Conservation (phyloP, 2,329 filamentous ascomycete genomes). For the Cyanodermella asteris region DNA sequence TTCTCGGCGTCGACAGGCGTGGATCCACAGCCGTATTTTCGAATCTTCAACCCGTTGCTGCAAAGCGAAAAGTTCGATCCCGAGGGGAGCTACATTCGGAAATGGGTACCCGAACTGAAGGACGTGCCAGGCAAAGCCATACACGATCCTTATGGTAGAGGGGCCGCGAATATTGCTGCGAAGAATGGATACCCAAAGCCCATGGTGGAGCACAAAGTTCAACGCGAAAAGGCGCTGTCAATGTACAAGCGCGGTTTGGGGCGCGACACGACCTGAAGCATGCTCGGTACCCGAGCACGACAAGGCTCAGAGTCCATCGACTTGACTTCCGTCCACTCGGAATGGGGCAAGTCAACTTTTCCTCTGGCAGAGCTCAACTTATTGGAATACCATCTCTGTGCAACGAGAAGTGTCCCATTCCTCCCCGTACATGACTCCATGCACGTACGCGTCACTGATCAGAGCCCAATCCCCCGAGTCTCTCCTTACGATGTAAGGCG, state of each 20-base stretch:
- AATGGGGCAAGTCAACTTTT: too few species aligned
- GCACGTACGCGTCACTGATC: too few species aligned
- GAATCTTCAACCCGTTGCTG: slow-evolving; percentile 67
- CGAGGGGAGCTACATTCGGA: slow-evolving; percentile 56
- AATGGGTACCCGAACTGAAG: slow-evolving; percentile 59
- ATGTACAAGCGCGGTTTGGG: slow-evolving; percentile 48
- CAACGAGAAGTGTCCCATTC: too few species aligned
- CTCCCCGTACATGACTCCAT: too few species aligned
- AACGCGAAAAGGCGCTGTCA: slow-evolving; percentile 42
- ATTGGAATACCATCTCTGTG: too few species aligned
- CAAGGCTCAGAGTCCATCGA: too few species aligned
- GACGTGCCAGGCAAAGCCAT: slow-evolving; percentile 44
- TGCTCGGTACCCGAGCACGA: too few species aligned
- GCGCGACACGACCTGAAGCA: slow-evolving; percentile 23
- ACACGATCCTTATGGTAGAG: slow-evolving; percentile 50
- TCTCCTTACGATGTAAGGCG: too few species aligned
- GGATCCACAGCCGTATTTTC: slow-evolving; percentile 75
- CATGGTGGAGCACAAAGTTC: slow-evolving; percentile 52
- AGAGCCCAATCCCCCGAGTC: too few species aligned
- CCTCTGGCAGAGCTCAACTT: too few species aligned
- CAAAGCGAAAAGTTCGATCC: slow-evolving; percentile 76
- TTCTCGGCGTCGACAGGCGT: slow-evolving; percentile 48
- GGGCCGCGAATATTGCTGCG: slow-evolving; percentile 26
- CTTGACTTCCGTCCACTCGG: too few species aligned
- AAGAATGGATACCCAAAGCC: slow-evolving; percentile 50